Evolutionary conservation across 2,329 filamentous ascomycete genomes (phyloP).

Genomic region (Epichloe aotearoae): DNA sequence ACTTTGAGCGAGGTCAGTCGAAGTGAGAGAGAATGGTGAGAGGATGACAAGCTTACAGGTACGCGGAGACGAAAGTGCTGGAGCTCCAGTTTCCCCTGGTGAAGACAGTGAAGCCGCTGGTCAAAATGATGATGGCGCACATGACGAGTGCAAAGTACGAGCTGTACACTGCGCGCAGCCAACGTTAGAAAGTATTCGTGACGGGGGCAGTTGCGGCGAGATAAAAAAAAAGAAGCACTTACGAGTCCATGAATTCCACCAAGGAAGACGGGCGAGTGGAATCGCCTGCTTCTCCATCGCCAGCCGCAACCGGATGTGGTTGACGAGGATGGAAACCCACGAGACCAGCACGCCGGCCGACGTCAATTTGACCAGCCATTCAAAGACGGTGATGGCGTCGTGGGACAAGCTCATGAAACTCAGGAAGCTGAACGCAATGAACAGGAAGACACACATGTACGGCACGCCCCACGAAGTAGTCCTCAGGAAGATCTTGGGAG

Average conservation of each 20-base stretch:
- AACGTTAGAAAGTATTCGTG: constrained; percentile 4
- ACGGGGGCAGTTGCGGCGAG: background rate
- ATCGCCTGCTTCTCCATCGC: constrained; percentile 44
- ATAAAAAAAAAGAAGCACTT: constrained; percentile 13
- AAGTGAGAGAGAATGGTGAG: no score
- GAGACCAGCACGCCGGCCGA: constrained; percentile 49
- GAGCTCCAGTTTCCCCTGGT: constrained; percentile 45
- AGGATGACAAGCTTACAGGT: constrained; percentile 34
- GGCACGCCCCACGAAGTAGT: constrained; percentile 51
- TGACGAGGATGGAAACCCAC: constrained; percentile 47
- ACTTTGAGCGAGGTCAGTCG: constrained; percentile 18
- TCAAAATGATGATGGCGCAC: constrained; percentile 53
- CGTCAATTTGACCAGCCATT: constrained; percentile 49
- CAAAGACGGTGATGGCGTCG: constrained; percentile 49
- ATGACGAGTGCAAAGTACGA: constrained; percentile 48
- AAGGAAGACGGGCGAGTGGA: constrained; percentile 36
- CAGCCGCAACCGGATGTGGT: constrained; percentile 42
- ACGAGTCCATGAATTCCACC: constrained; percentile 51
- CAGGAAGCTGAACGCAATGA: constrained; percentile 39
- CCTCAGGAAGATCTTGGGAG: constrained; percentile 45
- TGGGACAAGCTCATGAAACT: constrained; percentile 45
- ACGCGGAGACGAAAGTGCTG: constrained; percentile 45
- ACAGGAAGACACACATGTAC: constrained; percentile 43
- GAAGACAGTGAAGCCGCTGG: constrained; percentile 54
- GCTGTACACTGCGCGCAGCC: constrained; percentile 33